These are phyloP conservation scores for Bimuria novae-zelandiae DNA, from an alignment of 2,329 filamentous ascomycete genomes.

Conservation along the genomic window DNA sequence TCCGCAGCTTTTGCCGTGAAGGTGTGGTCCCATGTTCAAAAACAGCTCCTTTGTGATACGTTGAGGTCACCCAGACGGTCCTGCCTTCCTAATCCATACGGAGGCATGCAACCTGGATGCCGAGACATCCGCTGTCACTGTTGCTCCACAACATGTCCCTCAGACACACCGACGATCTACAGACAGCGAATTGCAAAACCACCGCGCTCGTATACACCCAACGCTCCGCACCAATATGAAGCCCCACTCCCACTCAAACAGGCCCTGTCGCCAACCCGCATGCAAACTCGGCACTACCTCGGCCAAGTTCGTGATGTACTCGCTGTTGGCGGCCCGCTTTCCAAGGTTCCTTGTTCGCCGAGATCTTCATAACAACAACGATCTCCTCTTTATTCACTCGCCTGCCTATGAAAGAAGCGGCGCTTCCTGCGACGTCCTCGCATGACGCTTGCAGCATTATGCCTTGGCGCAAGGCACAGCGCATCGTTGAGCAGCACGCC, in stretches of 20 bases:
- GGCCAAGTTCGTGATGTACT: not conserved
- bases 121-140: slow-evolving; percentile 3
- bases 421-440: not conserved
- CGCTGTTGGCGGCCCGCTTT: not conserved
- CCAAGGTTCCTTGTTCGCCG: not conserved
- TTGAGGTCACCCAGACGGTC: not conserved
- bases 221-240: not conserved
- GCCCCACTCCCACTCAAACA: not conserved
- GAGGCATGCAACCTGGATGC: not conserved
- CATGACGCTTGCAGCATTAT: not conserved
- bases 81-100: slow-evolving; percentile 4
- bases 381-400: not conserved
- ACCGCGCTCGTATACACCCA: not conserved
- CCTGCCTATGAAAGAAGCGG: not conserved
- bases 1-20: not conserved
- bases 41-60: not conserved
- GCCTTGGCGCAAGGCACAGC: not conserved
- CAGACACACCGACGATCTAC: not conserved
- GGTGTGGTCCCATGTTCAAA: not conserved
- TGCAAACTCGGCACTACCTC: not conserved
- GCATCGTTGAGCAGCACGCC: slow-evolving; percentile 6
- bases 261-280: not conserved
- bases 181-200: not conserved
- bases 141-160: not conserved
- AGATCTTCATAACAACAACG: slow-evolving; percentile 4